phyloP scores from a whole-genome alignment of 352 stramenopile genomes.

The Aphanomyces stellatus region DNA sequence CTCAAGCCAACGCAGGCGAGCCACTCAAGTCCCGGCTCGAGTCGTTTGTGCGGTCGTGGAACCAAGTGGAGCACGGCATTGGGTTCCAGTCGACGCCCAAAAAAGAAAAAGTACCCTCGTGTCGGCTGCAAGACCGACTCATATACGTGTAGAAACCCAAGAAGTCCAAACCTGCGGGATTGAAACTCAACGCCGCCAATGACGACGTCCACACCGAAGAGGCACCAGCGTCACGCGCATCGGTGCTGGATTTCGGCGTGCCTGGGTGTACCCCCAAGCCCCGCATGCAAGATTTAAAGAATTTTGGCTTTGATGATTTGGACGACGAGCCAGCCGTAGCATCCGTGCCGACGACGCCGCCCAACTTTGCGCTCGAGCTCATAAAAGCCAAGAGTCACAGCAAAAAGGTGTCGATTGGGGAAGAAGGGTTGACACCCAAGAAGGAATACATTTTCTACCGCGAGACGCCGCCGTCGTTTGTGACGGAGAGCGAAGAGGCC shows the following conservation, averaged over 20 bases:
- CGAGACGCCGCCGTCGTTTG: slow-evolving; percentile 67
- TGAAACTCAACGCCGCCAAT: slow-evolving; percentile 47
- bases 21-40: background rate
- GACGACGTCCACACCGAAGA: slow-evolving; percentile 54
- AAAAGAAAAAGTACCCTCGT: background rate
- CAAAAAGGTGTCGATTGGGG: slow-evolving; percentile 54
- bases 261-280: slow-evolving; percentile 56
- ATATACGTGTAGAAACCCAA: background rate
- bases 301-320: slow-evolving; percentile 44
- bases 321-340: slow-evolving; percentile 21
- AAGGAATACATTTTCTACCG: slow-evolving; percentile 83
- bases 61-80: slow-evolving; percentile 2
- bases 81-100: background rate
- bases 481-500: slow-evolving; percentile 63
- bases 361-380: background rate
- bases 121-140: background rate
- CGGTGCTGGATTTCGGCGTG: slow-evolving; percentile 33
- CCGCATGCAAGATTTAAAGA: slow-evolving; percentile 33
- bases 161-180: slow-evolving; percentile 5
- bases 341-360: slow-evolving; percentile 15
- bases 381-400: slow-evolving; percentile 33
- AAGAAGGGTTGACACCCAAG: slow-evolving; percentile 46
- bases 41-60: slow-evolving; percentile 6
- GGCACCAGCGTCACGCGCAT: slow-evolving; percentile 21
- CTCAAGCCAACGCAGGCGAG: too few species aligned